Base-by-base conservation (phyloP, 2,329 filamentous ascomycete genomes). In the Teratosphaeria viscida region DNA sequence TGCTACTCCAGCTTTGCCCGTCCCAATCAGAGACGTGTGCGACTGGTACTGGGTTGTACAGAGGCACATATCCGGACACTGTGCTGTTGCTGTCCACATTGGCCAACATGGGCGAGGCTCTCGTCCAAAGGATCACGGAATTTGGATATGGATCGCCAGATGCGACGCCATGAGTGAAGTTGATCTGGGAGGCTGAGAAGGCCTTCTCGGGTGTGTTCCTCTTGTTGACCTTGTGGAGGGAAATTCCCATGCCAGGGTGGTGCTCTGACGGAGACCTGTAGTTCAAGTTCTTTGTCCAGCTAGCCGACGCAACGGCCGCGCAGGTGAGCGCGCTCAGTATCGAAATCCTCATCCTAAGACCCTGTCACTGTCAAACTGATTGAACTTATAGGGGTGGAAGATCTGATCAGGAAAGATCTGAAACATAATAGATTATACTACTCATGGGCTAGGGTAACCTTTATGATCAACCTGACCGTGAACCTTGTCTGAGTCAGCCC, bases 201-300 rank as follows among this genome's bases (percentile, higher is more conserved):
- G 76, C 67, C 43, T 76, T 72, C 4, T 75, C 69, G n/a, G 75
- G 76, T 26, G 76, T 75, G 54, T 62, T 60, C n/a, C 84, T 79
- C 70, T 81, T 82, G 53, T 81, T 78, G 55, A 88, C 81, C 63
- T 81, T 83, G 55, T 79, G 79, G 14, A 88, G 78, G n/a, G 85
- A 80, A 54, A 89, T 81, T 5, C 85, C 86, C 11, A 89, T 76
- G 43, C 77, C 76, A 3, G 81, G 78, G 63, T 81, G 78, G 64
- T 89, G 86, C 49, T 81, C 77, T 1, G 86, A 89, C 5, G 86
- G 61, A 65, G 82, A 86, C 56, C 79, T 77, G 70, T 88, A 89
- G 74, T 88, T 56, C 52, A 58, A n/a, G 26, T 54, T 59, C 29
- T 39, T 63, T 34, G 29, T 67, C 35, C 68, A 74, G 62, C 65